Percentiles rank a stretch among this genome's conserved stretches.
Conservation (phyloP, 495 filamentous ascomycete species). For the Astrocystis sublimbata region DNA sequence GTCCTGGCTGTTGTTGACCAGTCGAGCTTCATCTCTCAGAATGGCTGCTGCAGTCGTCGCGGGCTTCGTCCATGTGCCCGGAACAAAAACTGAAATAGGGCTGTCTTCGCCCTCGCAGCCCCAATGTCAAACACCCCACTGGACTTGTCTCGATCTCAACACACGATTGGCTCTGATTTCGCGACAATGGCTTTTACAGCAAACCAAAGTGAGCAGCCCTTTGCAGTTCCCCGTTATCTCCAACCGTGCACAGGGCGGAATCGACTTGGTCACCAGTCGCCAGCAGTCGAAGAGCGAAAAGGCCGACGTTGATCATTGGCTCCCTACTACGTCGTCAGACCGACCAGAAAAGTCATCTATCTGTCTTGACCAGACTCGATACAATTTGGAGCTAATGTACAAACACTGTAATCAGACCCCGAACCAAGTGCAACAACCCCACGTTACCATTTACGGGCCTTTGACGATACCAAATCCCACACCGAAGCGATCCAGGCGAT, state of each 20-base stretch:
- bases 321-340: not conserved
- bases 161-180: conserved; percentile 40
- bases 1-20: conserved; percentile 34
- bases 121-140: conserved; percentile 31
- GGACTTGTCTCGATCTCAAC: conserved; percentile 41
- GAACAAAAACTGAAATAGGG: conserved; percentile 32
- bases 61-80: conserved; percentile 32
- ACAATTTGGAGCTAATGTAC: conserved; percentile 27
- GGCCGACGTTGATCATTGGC: not conserved
- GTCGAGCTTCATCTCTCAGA: conserved; percentile 41
- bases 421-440: conserved; percentile 6
- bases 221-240: conserved; percentile 23
- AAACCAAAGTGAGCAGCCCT: conserved; percentile 25
- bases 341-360: not conserved
- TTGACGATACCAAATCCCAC: conserved; percentile 27
- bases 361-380: not conserved
- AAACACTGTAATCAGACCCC: conserved; percentile 23
- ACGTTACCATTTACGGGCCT: conserved; percentile 11
- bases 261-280: not conserved
- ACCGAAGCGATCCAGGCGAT: conserved; percentile 32
- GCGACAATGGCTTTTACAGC: conserved; percentile 35
- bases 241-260: not conserved
- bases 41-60: conserved; percentile 47
- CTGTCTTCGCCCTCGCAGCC: conserved; percentile 27
- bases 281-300: not conserved